Evolutionary conservation across 345 rosid genomes (phyloP).

Genomic region (Euclidium syriacum): DNA sequence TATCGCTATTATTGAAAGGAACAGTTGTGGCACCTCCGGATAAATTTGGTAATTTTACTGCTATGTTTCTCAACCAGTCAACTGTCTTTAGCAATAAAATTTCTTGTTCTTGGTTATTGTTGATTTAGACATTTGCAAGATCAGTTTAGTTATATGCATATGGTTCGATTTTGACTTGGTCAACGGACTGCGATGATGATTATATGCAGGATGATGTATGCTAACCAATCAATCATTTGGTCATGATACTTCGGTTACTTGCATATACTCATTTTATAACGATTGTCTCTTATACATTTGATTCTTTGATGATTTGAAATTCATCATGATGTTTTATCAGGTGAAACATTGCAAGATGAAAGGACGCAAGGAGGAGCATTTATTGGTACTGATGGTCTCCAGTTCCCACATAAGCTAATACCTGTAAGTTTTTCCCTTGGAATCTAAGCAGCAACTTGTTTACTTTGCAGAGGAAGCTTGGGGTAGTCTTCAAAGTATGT

Average conservation of each 20-base stretch:
- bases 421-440: conserved; percentile 50
- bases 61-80: not conserved
- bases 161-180: not conserved
- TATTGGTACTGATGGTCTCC: conserved; percentile 77
- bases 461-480: not conserved
- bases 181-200: not conserved
- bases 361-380: conserved; percentile 78
- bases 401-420: conserved; percentile 77
- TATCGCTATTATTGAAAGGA: conserved; percentile 84
- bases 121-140: not conserved
- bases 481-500: not conserved
- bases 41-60: conserved; percentile 68
- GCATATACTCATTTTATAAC: not conserved
- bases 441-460: not conserved
- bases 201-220: not conserved
- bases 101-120: not conserved
- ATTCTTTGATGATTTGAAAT: conserved; percentile 7
- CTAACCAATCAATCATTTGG: not conserved
- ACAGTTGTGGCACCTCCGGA: conserved; percentile 98
- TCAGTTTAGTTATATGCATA: conserved; percentile 4
- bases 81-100: not conserved
- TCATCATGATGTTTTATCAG: conserved; percentile 36
- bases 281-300: conserved; percentile 1
- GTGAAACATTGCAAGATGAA: conserved; percentile 87
- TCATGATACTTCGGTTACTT: conserved; percentile 10